Evolutionary conservation across 306 rosid genomes (phyloP).

Genomic region (Casuarina glauca): DNA sequence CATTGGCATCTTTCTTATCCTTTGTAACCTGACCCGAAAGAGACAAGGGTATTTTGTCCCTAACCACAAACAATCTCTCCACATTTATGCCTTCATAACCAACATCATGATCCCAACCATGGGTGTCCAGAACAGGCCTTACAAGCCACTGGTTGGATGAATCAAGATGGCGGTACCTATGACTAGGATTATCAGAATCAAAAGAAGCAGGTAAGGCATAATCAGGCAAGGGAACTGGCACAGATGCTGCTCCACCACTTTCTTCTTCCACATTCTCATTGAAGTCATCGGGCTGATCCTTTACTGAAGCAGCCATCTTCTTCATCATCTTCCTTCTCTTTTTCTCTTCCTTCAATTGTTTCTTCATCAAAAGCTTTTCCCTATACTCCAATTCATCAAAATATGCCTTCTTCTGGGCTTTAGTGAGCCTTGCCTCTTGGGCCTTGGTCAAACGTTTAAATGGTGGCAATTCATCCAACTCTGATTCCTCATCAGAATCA

Average conservation of each 20-base stretch:
- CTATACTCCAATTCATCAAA: slow-evolving; percentile 88
- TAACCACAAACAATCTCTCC: slow-evolving; percentile 77
- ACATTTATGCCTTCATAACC: slow-evolving; percentile 96
- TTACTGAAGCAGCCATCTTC: slow-evolving; percentile 74
- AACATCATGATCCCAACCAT: slow-evolving; percentile 98
- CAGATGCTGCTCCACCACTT: slow-evolving; percentile 70
- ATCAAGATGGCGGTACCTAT: slow-evolving; percentile 87
- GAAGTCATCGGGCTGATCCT: slow-evolving; percentile 56
- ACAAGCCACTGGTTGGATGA: slow-evolving; percentile 96
- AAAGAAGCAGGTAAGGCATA: slow-evolving; percentile 86
- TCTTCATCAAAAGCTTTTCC: slow-evolving; percentile 89
- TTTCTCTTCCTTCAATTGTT: slow-evolving; percentile 86
- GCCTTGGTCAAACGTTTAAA: slow-evolving; percentile 77
- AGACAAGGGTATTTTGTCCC: slow-evolving; percentile 71
- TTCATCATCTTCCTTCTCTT: slow-evolving; percentile 75
- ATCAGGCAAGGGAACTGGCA: slow-evolving; percentile 94
- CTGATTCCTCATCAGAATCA: slow-evolving; percentile 87
- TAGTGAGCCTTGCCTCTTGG: slow-evolving; percentile 72
- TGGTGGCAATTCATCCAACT: slow-evolving; percentile 79
- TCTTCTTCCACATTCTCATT: slow-evolving; percentile 77
- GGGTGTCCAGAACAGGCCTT: slow-evolving; percentile 93
- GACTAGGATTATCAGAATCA: slow-evolving; percentile 95
- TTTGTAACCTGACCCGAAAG: slow-evolving; percentile 83
- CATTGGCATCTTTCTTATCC: slow-evolving; percentile 94
- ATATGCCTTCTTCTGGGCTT: slow-evolving; percentile 76